These are phyloP conservation scores for Neurospora tetrasperma DNA, from an alignment of 495 filamentous ascomycete genomes.

Conservation along the genomic window DNA sequence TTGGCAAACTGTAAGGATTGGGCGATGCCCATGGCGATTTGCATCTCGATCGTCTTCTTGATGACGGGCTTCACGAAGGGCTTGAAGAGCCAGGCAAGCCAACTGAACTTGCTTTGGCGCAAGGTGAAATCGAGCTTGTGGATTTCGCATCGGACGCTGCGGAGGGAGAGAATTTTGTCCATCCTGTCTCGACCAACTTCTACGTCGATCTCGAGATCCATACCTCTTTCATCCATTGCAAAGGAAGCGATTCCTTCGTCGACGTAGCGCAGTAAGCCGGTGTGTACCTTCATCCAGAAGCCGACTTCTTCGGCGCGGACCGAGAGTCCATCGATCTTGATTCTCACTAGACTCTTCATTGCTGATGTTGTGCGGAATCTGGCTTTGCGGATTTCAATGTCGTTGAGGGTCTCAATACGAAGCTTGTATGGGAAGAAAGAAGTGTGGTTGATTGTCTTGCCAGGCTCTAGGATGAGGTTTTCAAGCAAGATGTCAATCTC, in stretches of 20 bases:
- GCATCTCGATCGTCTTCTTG: conserved; percentile 65
- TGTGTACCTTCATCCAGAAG: conserved; percentile 59
- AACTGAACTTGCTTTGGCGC: conserved; percentile 61
- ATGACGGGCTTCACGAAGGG: conserved; percentile 74
- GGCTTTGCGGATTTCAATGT: conserved; percentile 74
- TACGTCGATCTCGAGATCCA: conserved; percentile 76
- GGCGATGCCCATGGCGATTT: conserved; percentile 62
- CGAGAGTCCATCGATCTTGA: conserved; percentile 71
- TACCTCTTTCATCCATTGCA: conserved; percentile 70
- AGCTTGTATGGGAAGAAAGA: conserved; percentile 85
- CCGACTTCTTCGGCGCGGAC: conserved; percentile 77
- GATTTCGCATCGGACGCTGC: conserved; percentile 63
- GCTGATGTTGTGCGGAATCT: conserved; percentile 58
- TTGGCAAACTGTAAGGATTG: conserved; percentile 62
- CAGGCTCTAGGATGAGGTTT: conserved; percentile 84
- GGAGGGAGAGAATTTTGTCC: conserved; percentile 72
- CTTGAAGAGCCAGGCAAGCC: conserved; percentile 73
- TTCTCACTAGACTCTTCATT: conserved; percentile 57
- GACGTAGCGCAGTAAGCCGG: conserved; percentile 53
- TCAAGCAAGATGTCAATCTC: conserved; percentile 79
- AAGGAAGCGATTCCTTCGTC: conserved; percentile 82
- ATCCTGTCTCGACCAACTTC: conserved; percentile 64
- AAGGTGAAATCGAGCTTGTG: conserved; percentile 79
- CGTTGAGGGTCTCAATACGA: conserved; percentile 71
- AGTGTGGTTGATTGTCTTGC: conserved; percentile 68